Conservation (phyloP, 176 grass and related monocot genomes). For the Bromus sterilis region DNA sequence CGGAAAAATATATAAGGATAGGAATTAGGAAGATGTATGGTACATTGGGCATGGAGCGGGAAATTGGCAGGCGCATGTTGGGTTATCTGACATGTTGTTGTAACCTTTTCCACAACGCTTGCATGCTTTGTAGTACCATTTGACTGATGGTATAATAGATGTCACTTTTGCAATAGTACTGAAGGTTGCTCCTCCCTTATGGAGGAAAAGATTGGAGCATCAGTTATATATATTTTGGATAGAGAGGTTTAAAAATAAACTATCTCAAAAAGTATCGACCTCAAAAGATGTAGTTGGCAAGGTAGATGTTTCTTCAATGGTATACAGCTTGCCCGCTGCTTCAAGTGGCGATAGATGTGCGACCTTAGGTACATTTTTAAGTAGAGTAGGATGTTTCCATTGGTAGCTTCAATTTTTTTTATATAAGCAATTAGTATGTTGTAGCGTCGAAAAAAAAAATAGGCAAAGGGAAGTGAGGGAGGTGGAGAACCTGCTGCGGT, state of each 20-base stretch:
- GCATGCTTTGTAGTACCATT: slow-evolving; percentile 1
- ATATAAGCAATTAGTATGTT: neutral
- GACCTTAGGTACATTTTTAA: neutral
- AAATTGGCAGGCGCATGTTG: neutral
- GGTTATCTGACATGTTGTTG: neutral
- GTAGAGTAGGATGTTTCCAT: neutral
- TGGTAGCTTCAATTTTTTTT: neutral
- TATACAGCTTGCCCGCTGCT: neutral
- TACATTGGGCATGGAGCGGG: neutral
- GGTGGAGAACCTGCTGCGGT: neutral
- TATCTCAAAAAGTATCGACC: neutral
- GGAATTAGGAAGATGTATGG: neutral
- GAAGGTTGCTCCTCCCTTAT: neutral
- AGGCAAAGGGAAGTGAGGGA: neutral
- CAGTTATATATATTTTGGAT: neutral
- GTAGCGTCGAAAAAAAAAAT: neutral
- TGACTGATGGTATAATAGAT: neutral
- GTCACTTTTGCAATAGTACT: neutral
- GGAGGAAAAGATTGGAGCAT: neutral
- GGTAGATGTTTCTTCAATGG: neutral
- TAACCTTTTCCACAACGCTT: neutral
- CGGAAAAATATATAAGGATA: neutral
- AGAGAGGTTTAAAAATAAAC: neutral
- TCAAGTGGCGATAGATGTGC: neutral
- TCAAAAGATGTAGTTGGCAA: neutral